phyloP scores from a whole-genome alignment of 768 basidiomycete genomes.

The Cytidiella melzeri region DNA sequence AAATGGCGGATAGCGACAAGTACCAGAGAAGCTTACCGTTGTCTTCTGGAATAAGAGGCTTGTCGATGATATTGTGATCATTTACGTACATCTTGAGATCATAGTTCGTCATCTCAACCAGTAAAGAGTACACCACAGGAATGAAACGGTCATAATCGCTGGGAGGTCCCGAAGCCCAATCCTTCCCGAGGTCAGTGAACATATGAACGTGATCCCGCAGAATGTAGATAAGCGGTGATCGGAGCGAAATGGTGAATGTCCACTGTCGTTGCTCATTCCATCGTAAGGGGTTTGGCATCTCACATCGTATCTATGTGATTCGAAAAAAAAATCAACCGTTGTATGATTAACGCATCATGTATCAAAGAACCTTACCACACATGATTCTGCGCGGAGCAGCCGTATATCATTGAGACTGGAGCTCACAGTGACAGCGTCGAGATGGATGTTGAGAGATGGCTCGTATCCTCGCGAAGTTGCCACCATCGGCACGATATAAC shows the following conservation, averaged over 20 bases:
- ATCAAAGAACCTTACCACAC: slow-evolving; percentile 57
- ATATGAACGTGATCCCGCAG: slow-evolving; percentile 93
- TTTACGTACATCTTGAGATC: slow-evolving; percentile 80
- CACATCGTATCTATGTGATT: slow-evolving; percentile 51
- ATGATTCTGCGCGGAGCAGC: slow-evolving; percentile 71
- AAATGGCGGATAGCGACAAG: slow-evolving; percentile 2
- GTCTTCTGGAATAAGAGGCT: slow-evolving; percentile 71
- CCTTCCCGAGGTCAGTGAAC: slow-evolving; percentile 86
- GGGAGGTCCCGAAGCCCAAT: slow-evolving; percentile 83
- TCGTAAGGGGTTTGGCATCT: slow-evolving; percentile 71
- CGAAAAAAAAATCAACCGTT: slow-evolving; percentile 5
- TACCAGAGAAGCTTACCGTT: slow-evolving; percentile 53
- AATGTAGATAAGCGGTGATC: slow-evolving; percentile 67
- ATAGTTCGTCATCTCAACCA: slow-evolving; percentile 70
- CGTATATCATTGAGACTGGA: slow-evolving; percentile 88
- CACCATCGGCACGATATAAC: slow-evolving; percentile 80
- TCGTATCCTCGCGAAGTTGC: slow-evolving; percentile 71
- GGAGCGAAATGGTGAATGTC: slow-evolving; percentile 67
- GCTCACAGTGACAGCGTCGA: slow-evolving; percentile 69
- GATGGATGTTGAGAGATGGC: slow-evolving; percentile 71
- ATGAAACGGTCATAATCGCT: slow-evolving; percentile 78
- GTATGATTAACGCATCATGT: slow-evolving; percentile 2
- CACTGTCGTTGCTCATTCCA: slow-evolving; percentile 84
- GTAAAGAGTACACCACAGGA: slow-evolving; percentile 71
- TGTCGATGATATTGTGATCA: slow-evolving; percentile 96